Percentiles rank a stretch among this genome's conserved stretches.
phyloP scores from a whole-genome alignment of 169 alveolate genomes.

The Babesia gibsoni region DNA sequence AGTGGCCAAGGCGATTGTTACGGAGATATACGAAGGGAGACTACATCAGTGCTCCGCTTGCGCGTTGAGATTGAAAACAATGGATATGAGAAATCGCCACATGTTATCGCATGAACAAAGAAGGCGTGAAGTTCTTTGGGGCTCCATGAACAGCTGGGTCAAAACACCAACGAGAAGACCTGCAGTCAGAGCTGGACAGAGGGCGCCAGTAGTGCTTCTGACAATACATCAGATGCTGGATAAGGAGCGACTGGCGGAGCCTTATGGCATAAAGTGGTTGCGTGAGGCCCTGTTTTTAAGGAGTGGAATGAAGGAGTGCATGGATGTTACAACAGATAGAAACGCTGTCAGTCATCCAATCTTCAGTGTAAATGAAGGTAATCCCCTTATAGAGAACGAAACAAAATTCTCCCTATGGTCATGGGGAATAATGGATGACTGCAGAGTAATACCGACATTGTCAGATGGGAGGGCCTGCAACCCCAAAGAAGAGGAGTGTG shows the following conservation, averaged over 20 bases:
- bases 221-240: background rate
- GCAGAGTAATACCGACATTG: background rate
- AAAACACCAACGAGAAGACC: background rate
- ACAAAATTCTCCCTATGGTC: constrained; percentile 26
- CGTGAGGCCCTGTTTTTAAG: constrained; percentile 15
- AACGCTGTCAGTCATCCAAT: background rate
- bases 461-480: background rate
- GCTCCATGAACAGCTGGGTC: constrained; percentile 50
- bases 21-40: constrained; percentile 21
- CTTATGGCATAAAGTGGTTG: constrained; percentile 24
- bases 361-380: no score
- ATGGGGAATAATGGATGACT: constrained; percentile 53
- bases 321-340: background rate
- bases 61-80: constrained; percentile 34
- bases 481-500: background rate
- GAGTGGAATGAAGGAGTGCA: background rate
- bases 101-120: constrained; percentile 23
- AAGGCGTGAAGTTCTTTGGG: constrained; percentile 38
- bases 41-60: constrained; percentile 40
- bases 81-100: constrained; percentile 28
- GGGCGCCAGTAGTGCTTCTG: constrained; percentile 16
- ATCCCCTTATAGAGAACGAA: background rate
- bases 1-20: constrained; percentile 16
- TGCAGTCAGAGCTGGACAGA: background rate
- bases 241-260: background rate